Percentiles rank a stretch among this genome's conserved stretches.
These are phyloP conservation scores for Yamadazyma oceani DNA, from an alignment of 1,139 yeast genomes.

Conservation along the genomic window DNA sequence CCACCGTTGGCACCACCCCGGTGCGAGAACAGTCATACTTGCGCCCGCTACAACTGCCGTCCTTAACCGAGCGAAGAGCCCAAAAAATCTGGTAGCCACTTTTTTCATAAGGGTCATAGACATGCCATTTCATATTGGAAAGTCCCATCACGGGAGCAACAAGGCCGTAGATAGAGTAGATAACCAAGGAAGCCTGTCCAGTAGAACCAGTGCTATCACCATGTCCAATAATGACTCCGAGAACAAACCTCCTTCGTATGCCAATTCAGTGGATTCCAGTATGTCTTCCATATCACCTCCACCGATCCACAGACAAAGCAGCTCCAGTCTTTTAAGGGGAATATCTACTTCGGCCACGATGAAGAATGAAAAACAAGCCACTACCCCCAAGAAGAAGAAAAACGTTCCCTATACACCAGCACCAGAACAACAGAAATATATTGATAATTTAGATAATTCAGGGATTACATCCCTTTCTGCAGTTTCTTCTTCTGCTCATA, in stretches of 20 bases:
- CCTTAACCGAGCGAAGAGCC: too few species aligned
- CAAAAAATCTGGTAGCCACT: too few species aligned
- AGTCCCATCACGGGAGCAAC: too few species aligned
- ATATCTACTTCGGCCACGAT: neutral
- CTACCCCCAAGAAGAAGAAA: slow-evolving; percentile 10
- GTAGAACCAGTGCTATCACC: neutral
- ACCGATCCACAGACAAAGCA: slow-evolving; percentile 14
- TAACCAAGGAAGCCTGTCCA: too few species aligned
- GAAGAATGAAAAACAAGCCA: neutral
- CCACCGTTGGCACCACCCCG: too few species aligned
- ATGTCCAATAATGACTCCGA: slow-evolving; percentile 5
- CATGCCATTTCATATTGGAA: too few species aligned
- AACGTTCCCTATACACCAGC: slow-evolving; percentile 37
- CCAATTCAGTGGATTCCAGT: slow-evolving; percentile 7
- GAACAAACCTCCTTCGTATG: slow-evolving; percentile 16
- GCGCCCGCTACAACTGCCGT: too few species aligned
- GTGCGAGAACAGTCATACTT: too few species aligned
- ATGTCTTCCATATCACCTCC: slow-evolving; percentile 6
- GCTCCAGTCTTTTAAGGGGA: slow-evolving; percentile 14
- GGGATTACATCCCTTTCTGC: slow-evolving; percentile 23
- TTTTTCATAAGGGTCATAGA: too few species aligned
- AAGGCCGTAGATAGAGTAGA: too few species aligned
- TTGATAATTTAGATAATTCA: slow-evolving; percentile 24
- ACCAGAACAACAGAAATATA: slow-evolving; percentile 36
- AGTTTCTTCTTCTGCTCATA: slow-evolving; percentile 32